Percentiles rank a stretch among this genome's conserved stretches.
These are phyloP conservation scores for Thalassiosira profunda DNA, from an alignment of 108 stramenopile genomes.

Conservation along the genomic window DNA sequence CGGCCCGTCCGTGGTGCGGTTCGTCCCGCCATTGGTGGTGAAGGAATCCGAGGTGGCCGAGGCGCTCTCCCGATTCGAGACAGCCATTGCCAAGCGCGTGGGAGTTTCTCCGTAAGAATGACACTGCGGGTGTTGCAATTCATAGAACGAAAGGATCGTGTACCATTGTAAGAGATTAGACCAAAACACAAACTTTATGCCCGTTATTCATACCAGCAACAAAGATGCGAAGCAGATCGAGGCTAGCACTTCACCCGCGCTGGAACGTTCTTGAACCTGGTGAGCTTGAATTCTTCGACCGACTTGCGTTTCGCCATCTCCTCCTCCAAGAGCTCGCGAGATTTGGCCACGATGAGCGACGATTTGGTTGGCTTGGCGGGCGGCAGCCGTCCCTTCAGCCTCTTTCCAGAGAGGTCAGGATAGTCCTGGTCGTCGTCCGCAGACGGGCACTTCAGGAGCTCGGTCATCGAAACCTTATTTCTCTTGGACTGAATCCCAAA, in stretches of 20 bases:
- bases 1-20: constrained; percentile 92
- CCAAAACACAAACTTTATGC: not conserved
- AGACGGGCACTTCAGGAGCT: constrained; percentile 30
- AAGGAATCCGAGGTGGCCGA: constrained; percentile 77
- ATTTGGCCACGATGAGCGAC: constrained; percentile 13
- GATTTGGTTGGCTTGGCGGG: constrained; percentile 49
- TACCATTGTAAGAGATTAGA: not conserved
- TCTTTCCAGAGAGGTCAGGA: constrained; percentile 43
- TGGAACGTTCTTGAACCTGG: constrained; percentile 44
- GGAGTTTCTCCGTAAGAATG: not conserved
- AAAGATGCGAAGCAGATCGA: not conserved
- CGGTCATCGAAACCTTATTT: constrained; percentile 36
- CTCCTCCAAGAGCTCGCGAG: too few species aligned
- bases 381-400: constrained; percentile 50
- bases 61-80: constrained; percentile 83
- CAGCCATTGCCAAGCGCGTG: constrained; percentile 62
- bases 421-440: constrained; percentile 44
- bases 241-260: constrained; percentile 35
- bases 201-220: not conserved
- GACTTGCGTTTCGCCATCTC: constrained; percentile 3
- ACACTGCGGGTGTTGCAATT: not conserved
- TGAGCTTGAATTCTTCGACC: constrained; percentile 56
- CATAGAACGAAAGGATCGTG: not conserved
- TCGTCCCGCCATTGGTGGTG: constrained; percentile 95
- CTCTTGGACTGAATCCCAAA: constrained; percentile 38